Evolutionary conservation across 192 early-diverging fungal species (phyloP), one percentile per base, ranked within the genome.

Genomic region (Coemansia sp.): DNA sequence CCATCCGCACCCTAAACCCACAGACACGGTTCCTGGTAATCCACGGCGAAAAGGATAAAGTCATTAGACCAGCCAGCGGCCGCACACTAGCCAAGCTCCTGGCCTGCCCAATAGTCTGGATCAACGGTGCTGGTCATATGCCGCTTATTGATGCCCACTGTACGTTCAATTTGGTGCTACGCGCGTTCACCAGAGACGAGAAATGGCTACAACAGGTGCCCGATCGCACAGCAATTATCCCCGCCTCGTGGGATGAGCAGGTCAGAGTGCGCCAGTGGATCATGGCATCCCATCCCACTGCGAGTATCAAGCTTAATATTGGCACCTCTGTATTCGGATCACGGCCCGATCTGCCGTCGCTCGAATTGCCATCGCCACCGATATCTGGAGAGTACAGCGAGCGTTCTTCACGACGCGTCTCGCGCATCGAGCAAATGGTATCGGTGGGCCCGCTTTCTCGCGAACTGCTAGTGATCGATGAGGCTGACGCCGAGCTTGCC

Each of bases 1-100:
- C 39, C 9, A 74, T 83, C 0, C 80, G 67, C 4, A 31, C 37
- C 1, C 61, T 27, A 3, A 74, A 80, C n/a, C 70, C 73, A 7
- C 46, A 48, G 0, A 76, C 78, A 0, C 70, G 84, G 15, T 80
- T 82, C 36, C 66, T 82, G 12, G 76, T 81, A 0, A 73, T 85
- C 46, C 84, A 85, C 37, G 84, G 84, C 17, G 67, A 70, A 32
- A 81, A 77, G 61, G 84, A 85, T 62, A 59, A 66, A 1, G 84
- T 85, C 2, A 85, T 85, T 23, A 62, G 84, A 5, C 70, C 73
- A 4, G 25, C 70, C 15, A 78, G 84, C 46, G 84, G 78, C 4
- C 75, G 79, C 19, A 45, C 76, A 5, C 37, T 85, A 44, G 78
- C 78, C 14, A 76, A 75, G 21, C 69, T 81, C 1, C 68, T 85